Base-by-base conservation (phyloP, 257 asterid genomes). In the Phtheirospermum japonicum region DNA sequence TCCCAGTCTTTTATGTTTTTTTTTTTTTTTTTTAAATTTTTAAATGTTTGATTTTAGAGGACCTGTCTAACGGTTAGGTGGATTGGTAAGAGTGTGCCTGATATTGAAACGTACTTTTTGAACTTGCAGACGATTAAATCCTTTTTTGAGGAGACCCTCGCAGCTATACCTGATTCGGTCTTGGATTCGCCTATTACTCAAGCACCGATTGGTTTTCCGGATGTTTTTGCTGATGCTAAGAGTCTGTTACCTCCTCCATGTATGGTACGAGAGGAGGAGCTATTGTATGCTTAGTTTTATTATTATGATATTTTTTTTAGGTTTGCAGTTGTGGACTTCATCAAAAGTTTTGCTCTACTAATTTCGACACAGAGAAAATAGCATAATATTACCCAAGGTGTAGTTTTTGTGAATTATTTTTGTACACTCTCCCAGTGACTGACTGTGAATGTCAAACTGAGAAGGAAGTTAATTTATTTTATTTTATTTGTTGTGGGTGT, bases 101-200 rank as follows among this genome's bases (percentile, higher is more conserved):
- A 23, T 23, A 23, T 23, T 13, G 19, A 20, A 50, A 50, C 5
- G 56, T 52, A 10, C 32, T 37, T 46, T 64, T 30, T 58, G 36
- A 57, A 72, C 43, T 70, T 75, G 81, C 80, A 90, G 96, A 87
- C 93, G 9, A 12, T 87, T 12, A 79, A 81, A 64, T 71, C 88
- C 42, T 79, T 90, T 55, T 78, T 90, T 26, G 95, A 85, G 54
- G 92, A 90, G 80, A 77, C 95, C 2, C 69, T 90, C 63, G 87
- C 34, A 58, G 83, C 82, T 1, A 77, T 87, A 52, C 93, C 97
- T 0, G 95, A 88, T 66, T 77, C 70, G 1, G 95, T 91, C 9
- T 75, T 91, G 86, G 96, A 88, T 75, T 57, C 94, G 9, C 86
- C 94, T 26, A 49, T 88, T 32, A 70, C 75, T 8, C 72, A 66